Conservation (phyloP, 108 stramenopile species). For the Cyclotella distinguenda region DNA sequence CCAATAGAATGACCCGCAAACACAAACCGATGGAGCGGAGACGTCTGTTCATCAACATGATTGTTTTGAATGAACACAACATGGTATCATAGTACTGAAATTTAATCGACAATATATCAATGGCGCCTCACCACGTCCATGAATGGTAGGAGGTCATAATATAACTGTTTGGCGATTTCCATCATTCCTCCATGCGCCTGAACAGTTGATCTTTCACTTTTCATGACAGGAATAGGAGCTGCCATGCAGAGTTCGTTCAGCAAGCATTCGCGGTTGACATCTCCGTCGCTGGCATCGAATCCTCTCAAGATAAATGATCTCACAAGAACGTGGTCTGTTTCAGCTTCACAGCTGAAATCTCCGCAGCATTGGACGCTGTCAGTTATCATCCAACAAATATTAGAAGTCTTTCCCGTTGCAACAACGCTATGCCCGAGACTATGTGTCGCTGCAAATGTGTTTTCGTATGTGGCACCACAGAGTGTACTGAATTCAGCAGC, state of each 20-base stretch:
- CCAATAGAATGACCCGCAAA: slow-evolving; percentile 86
- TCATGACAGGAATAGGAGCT: slow-evolving; percentile 35
- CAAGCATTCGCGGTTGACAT: slow-evolving; percentile 69
- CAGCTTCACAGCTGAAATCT: slow-evolving; percentile 18
- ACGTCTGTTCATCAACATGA: slow-evolving; percentile 13
- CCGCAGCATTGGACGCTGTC: slow-evolving; percentile 54
- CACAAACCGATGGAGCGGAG: slow-evolving; percentile 64
- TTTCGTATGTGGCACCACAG: slow-evolving; percentile 75
- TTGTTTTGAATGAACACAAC: background rate
- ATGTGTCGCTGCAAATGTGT: slow-evolving; percentile 41
- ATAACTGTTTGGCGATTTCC: slow-evolving; percentile 57
- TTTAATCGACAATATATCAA: background rate
- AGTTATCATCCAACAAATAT: slow-evolving; percentile 82
- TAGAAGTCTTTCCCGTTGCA: slow-evolving; percentile 66
- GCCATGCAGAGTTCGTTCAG: slow-evolving; percentile 67
- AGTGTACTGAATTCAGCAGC: slow-evolving; percentile 64
- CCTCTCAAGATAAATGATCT: slow-evolving; percentile 82
- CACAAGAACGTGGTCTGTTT: slow-evolving; percentile 31
- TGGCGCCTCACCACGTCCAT: slow-evolving; percentile 46
- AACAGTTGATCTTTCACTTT: slow-evolving; percentile 33
- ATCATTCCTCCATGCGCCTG: slow-evolving; percentile 72
- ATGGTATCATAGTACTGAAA: background rate
- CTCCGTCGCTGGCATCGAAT: slow-evolving; percentile 86
- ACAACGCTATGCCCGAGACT: slow-evolving; percentile 63
- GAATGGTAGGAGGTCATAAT: slow-evolving; percentile 56